A percentile compares a stretch with the other conserved stretches of the same genome.
phyloP scores from a whole-genome alignment of 257 asterid genomes.

The Plantago elongata region DNA sequence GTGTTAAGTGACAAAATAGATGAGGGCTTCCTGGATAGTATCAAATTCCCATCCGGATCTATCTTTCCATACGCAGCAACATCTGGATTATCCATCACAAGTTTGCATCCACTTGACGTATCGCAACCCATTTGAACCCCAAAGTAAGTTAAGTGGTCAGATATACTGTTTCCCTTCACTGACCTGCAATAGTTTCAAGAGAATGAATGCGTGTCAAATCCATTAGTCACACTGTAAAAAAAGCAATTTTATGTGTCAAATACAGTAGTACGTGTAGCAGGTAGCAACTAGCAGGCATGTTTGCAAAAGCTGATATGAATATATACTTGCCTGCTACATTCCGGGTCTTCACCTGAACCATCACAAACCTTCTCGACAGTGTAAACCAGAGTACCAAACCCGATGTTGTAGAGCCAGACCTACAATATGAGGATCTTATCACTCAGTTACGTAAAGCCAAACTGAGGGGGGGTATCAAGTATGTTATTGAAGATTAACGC shows the following conservation, averaged over 20 bases:
- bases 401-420: conserved; percentile 74
- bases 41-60: conserved; percentile 62
- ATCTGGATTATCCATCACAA: conserved; percentile 47
- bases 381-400: conserved; percentile 53
- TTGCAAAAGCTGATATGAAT: background rate
- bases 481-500: too few species aligned
- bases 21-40: conserved; percentile 44
- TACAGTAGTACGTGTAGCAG: background rate
- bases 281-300: background rate
- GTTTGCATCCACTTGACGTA: conserved; percentile 47
- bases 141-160: conserved; percentile 70
- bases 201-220: background rate
- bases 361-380: conserved; percentile 77
- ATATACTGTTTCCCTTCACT: conserved; percentile 78
- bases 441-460: background rate
- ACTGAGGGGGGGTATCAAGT: too few species aligned
- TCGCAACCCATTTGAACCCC: conserved; percentile 76
- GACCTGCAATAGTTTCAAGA: conserved; percentile 48
- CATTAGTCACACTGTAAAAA: background rate
- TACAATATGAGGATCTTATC: conserved; percentile 30
- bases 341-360: conserved; percentile 94
- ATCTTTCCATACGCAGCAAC: conserved; percentile 35
- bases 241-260: background rate
- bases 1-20: conserved; percentile 33
- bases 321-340: conserved; percentile 79